Evolutionary conservation across 1,139 yeast species (phyloP).

Genomic region (Geotrichum cucujoidarum): DNA sequence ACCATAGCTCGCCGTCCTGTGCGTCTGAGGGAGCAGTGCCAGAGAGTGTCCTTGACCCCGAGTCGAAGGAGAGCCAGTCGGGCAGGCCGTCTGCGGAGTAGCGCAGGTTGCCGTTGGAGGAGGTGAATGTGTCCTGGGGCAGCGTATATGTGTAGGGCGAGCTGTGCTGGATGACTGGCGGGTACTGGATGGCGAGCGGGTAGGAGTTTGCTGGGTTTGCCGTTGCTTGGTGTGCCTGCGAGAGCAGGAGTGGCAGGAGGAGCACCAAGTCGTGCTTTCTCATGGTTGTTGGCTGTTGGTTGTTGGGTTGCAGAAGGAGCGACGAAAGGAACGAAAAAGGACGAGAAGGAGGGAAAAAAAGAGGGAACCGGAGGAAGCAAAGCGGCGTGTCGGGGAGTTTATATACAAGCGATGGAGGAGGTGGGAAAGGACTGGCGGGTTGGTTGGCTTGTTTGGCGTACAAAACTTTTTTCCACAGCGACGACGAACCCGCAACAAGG

Average conservation of each 20-base stretch:
- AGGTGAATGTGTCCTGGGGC: conserved; percentile 65
- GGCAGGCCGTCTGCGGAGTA: conserved; percentile 63
- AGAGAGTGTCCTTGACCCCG: conserved; percentile 51
- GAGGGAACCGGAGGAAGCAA: no score
- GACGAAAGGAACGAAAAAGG: background rate
- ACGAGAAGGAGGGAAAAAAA: no score
- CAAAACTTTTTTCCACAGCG: no score
- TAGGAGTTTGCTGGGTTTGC: conserved; percentile 17
- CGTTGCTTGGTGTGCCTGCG: background rate
- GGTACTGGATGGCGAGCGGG: conserved; percentile 49
- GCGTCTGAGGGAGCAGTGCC: conserved; percentile 58
- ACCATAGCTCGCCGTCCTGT: conserved; percentile 28
- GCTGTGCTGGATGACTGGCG: conserved; percentile 76
- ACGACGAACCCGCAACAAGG: background rate
- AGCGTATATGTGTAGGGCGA: conserved; percentile 59
- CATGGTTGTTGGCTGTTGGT: background rate
- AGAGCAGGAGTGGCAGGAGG: background rate
- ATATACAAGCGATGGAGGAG: background rate
- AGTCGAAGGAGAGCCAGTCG: conserved; percentile 71
- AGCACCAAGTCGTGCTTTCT: background rate
- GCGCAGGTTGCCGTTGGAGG: conserved; percentile 31
- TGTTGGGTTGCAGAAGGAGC: background rate
- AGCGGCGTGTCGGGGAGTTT: background rate
- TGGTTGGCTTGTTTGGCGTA: background rate
- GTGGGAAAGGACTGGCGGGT: background rate